A percentile compares a stretch with the other conserved stretches of the same genome.
These are phyloP conservation scores for Hypoxylon lienhwacheense DNA, from an alignment of 495 filamentous ascomycete genomes.

Conservation along the genomic window DNA sequence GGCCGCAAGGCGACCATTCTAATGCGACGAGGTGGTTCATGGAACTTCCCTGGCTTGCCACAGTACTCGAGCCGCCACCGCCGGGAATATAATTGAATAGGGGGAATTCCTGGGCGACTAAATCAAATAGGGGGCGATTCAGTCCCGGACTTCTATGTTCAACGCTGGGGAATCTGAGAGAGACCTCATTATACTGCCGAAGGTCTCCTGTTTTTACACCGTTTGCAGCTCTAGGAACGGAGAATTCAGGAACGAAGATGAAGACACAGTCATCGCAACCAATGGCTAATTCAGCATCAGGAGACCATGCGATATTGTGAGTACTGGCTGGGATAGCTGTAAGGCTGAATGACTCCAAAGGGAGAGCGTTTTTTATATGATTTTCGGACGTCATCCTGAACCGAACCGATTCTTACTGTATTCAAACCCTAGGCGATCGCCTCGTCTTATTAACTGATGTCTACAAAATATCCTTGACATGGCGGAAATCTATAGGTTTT, in stretches of 20 bases:
- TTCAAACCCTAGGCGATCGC: not conserved
- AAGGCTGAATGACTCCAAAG: constrained; percentile 49
- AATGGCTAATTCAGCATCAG: constrained; percentile 52
- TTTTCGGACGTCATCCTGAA: constrained; percentile 14
- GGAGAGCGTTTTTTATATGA: constrained; percentile 34
- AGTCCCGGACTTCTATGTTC: constrained; percentile 30
- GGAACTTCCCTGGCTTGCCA: constrained; percentile 49
- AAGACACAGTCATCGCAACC: constrained; percentile 53
- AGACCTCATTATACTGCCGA: constrained; percentile 32
- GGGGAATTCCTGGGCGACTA: constrained; percentile 23
- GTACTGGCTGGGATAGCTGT: constrained; percentile 46
- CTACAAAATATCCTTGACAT: not conserved
- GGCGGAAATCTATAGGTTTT: too few relatives aligned
- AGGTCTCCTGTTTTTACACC: constrained; percentile 1
- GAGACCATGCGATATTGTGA: constrained; percentile 52
- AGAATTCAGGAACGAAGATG: constrained; percentile 50
- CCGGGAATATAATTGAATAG: constrained; percentile 34
- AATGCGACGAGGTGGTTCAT: constrained; percentile 51
- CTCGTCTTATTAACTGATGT: not conserved
- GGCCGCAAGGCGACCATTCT: constrained; percentile 50
- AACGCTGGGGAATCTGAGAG: constrained; percentile 36
- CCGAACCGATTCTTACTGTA: not conserved
- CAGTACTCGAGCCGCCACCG: constrained; percentile 46
- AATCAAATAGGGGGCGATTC: constrained; percentile 33
- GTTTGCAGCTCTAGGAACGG: constrained; percentile 16